phyloP scores from a whole-genome alignment of 1,139 yeast genomes.

The Suhomyces taliae region DNA sequence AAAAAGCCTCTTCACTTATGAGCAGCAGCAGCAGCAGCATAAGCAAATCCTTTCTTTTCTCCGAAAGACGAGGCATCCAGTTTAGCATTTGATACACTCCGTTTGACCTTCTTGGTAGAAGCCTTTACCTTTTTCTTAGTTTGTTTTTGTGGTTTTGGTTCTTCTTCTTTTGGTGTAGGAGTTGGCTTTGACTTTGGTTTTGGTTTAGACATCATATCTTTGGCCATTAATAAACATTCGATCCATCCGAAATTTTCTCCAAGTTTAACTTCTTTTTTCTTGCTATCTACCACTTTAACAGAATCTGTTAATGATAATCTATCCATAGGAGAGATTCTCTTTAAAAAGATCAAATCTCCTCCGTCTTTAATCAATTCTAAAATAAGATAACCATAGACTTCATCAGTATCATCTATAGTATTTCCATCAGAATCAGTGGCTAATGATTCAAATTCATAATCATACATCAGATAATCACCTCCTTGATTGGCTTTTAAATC shows the following conservation, averaged over 20 bases:
- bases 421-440: constrained; percentile 43
- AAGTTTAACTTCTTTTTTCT: constrained; percentile 33
- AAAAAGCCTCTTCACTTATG: constrained; percentile 12
- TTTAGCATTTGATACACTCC: constrained; percentile 7
- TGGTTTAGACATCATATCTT: constrained; percentile 34
- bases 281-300: constrained; percentile 40
- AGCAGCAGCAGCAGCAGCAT: constrained; percentile 52
- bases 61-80: constrained; percentile 9
- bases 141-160: constrained; percentile 5
- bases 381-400: constrained; percentile 59
- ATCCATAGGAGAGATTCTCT: constrained; percentile 34
- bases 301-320: constrained; percentile 25
- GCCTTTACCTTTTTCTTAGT: constrained; percentile 8
- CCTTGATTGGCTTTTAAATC: constrained; percentile 54
- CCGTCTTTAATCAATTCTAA: constrained; percentile 58
- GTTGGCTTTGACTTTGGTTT: constrained; percentile 10
- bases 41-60: constrained; percentile 31
- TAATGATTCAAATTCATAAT: constrained; percentile 60
- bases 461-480: constrained; percentile 71
- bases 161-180: not conserved
- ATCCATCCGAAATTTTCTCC: constrained; percentile 48
- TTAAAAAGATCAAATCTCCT: constrained; percentile 61
- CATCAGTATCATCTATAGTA: constrained; percentile 22
- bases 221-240: constrained; percentile 46
- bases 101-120: constrained; percentile 6